phyloP scores from a whole-genome alignment of 176 grass and related monocot species.

The Zea luxurians region DNA sequence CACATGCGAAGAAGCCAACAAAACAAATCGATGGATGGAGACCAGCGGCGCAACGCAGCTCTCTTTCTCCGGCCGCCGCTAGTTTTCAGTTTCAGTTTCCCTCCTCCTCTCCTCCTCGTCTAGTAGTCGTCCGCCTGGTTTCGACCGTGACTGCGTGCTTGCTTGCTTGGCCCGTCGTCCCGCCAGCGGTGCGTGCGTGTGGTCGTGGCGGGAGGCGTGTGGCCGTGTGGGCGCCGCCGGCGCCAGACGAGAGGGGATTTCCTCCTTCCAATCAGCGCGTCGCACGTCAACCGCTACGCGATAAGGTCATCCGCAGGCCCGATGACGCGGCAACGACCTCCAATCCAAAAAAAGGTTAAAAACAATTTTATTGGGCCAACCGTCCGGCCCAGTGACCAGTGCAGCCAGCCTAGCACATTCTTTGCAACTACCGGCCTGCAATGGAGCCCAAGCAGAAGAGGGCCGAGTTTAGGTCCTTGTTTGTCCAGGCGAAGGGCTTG shows the following conservation, averaged over 20 bases:
- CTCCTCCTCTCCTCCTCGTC: too few relatives aligned
- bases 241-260: constrained; percentile 39
- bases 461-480: too few relatives aligned
- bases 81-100: background rate
- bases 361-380: background rate
- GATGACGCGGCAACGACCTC: background rate
- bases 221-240: background rate
- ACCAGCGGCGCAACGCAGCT: background rate
- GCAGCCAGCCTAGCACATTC: background rate
- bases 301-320: constrained; percentile 29
- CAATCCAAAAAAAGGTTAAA: background rate
- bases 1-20: background rate
- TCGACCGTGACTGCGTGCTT: background rate
- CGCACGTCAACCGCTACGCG: constrained; percentile 11
- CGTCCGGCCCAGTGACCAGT: background rate
- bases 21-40: background rate
- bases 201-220: constrained; percentile 12
- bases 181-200: too few relatives aligned
- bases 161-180: background rate
- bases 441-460: background rate
- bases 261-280: background rate
- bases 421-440: too few relatives aligned
- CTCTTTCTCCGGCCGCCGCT: constrained; percentile 1
- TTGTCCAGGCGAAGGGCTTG: too few relatives aligned
- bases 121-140: background rate